Conservation (phyloP, 2,329 filamentous ascomycete genomes). For the Apiospora hydei region DNA sequence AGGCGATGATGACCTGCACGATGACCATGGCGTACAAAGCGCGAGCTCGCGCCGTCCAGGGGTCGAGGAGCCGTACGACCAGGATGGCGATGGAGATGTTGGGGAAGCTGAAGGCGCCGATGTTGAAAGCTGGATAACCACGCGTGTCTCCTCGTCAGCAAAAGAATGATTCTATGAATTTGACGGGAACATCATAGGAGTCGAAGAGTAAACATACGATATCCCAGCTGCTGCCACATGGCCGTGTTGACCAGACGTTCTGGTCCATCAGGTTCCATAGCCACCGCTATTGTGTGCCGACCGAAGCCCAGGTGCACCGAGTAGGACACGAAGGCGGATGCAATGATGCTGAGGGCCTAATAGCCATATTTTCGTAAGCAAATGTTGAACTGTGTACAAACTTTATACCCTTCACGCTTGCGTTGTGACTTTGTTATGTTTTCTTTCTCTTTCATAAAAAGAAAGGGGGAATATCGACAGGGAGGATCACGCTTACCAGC, state of each 20-base stretch:
- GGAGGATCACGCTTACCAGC: slow-evolving; percentile 30
- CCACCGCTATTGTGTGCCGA: slow-evolving; percentile 37
- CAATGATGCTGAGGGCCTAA: slow-evolving; percentile 39
- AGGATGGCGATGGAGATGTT: slow-evolving; percentile 41
- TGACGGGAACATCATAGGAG: no score
- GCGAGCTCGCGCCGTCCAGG: slow-evolving; percentile 32
- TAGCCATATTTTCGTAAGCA: background rate
- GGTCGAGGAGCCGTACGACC: slow-evolving; percentile 37
- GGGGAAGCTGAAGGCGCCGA: slow-evolving; percentile 40
- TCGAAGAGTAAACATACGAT: slow-evolving; percentile 28
- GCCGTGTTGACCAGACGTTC: slow-evolving; percentile 31
- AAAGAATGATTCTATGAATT: background rate
- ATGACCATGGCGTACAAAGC: slow-evolving; percentile 35
- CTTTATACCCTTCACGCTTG: background rate
- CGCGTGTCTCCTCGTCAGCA: background rate
- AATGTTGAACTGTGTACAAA: background rate
- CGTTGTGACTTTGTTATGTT: background rate
- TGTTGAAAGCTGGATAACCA: slow-evolving; percentile 35
- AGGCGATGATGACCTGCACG: slow-evolving; percentile 36
- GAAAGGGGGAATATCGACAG: background rate
- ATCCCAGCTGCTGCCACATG: slow-evolving; percentile 39
- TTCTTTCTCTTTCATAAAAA: no score
- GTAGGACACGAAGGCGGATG: slow-evolving; percentile 36
- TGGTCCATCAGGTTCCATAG: slow-evolving; percentile 34
- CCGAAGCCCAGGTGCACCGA: slow-evolving; percentile 37